Percentiles rank a stretch among this genome's conserved stretches.
Evolutionary conservation across 1,284 basidiomycete species (phyloP).

Genomic region (Ganoderma resinaceum): DNA sequence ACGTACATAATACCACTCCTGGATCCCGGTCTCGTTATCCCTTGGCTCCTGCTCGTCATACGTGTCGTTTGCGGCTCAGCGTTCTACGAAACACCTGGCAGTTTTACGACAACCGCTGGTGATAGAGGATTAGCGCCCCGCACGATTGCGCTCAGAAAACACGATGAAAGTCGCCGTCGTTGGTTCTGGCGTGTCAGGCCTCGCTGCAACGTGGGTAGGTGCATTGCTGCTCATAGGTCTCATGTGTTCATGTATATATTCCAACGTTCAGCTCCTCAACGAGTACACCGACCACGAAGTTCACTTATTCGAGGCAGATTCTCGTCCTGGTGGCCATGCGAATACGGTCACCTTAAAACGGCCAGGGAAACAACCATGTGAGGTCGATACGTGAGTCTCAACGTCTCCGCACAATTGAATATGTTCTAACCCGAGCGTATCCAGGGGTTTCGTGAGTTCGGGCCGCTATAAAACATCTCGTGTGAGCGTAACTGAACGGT

Average conservation of each 20-base stretch:
- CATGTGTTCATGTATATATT: neutral
- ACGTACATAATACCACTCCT: neutral
- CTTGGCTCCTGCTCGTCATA: neutral
- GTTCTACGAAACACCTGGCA: neutral
- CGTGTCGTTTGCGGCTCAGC: neutral
- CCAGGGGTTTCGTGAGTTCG: slow-evolving; percentile 63
- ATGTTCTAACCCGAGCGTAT: neutral
- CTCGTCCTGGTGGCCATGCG: slow-evolving; percentile 79
- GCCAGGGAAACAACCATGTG: slow-evolving; percentile 49
- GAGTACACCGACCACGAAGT: slow-evolving; percentile 83
- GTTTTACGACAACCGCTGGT: neutral
- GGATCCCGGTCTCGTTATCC: neutral
- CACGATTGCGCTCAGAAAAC: neutral
- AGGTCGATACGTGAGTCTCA: slow-evolving; percentile 71
- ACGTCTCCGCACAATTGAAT: neutral
- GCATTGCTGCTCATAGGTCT: neutral
- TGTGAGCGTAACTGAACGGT: neutral
- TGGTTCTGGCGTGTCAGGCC: slow-evolving; percentile 81
- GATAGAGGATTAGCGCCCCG: neutral
- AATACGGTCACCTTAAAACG: slow-evolving; percentile 72
- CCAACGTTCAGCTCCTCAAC: slow-evolving; percentile 62
- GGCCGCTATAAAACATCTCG: neutral
- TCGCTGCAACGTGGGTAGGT: slow-evolving; percentile 78
- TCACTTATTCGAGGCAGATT: slow-evolving; percentile 78
- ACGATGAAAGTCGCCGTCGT: slow-evolving; percentile 78